These are phyloP conservation scores for Macadamia tetraphylla DNA, from an alignment of 164 flowering plant species.

Conservation along the genomic window DNA sequence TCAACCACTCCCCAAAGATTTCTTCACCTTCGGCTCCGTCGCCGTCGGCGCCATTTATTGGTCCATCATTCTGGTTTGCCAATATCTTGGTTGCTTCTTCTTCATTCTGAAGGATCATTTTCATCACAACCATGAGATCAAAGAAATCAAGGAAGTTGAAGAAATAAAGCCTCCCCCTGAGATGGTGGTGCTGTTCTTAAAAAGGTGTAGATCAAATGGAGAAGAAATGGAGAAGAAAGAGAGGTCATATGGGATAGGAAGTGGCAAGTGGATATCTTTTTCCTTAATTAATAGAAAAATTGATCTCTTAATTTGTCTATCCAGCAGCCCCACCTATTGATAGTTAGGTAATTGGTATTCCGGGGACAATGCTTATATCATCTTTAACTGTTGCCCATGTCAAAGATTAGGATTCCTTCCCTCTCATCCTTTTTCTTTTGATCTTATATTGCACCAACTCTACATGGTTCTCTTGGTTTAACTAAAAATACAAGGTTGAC, in stretches of 20 bases:
- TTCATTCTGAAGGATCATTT: conserved; percentile 25
- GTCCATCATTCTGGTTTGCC: conserved; percentile 1
- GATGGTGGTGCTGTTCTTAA: conserved; percentile 12
- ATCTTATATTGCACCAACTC: conserved; percentile 11
- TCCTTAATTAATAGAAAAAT: neutral
- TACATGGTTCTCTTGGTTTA: conserved; percentile 15
- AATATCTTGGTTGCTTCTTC: conserved; percentile 10
- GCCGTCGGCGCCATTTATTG: neutral
- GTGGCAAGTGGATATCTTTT: conserved; percentile 19
- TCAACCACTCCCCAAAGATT: conserved; percentile 49
- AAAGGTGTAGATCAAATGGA: conserved; percentile 8
- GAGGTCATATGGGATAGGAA: conserved; percentile 11
- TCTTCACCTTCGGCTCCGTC: conserved; percentile 20
- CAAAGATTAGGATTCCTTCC: conserved; percentile 26
- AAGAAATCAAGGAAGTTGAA: conserved; percentile 6
- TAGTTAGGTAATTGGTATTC: conserved; percentile 18
- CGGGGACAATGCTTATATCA: conserved; percentile 41
- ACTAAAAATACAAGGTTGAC: conserved; percentile 23
- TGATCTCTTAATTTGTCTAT: conserved; percentile 19
- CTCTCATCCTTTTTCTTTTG: neutral
- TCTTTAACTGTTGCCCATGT: conserved; percentile 26
- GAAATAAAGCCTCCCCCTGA: conserved; percentile 5
- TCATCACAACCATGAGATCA: neutral
- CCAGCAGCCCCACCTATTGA: conserved; percentile 25
- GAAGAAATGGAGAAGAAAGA: conserved; percentile 15